These are phyloP conservation scores for Fusarium sacchari DNA, from an alignment of 2,329 filamentous ascomycete genomes.

Conservation along the genomic window DNA sequence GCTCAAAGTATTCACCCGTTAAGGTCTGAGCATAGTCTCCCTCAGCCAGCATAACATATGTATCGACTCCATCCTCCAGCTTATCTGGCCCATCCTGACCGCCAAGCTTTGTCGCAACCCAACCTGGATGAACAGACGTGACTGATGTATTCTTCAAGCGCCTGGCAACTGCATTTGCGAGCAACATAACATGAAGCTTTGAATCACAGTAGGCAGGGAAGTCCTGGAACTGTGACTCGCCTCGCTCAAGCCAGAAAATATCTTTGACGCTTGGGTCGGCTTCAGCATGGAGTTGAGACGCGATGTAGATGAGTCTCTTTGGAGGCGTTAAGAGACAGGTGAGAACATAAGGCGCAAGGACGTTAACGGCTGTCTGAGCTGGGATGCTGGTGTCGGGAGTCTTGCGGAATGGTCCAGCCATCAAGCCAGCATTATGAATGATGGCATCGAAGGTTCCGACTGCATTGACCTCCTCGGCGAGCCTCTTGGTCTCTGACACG, in stretches of 20 bases:
- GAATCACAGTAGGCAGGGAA: constrained; percentile 32
- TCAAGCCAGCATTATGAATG: constrained; percentile 32
- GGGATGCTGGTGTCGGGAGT: constrained; percentile 28
- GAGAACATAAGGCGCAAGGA: constrained; percentile 37
- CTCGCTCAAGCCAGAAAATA: constrained; percentile 32
- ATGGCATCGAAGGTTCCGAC: constrained; percentile 35
- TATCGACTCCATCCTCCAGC: constrained; percentile 32
- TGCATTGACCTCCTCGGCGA: constrained; percentile 33
- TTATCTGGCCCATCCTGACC: constrained; percentile 19
- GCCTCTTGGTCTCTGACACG: constrained; percentile 21
- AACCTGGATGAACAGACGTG: constrained; percentile 32
- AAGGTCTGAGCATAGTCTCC: constrained; percentile 32
- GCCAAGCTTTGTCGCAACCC: constrained; percentile 35
- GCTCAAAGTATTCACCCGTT: constrained; percentile 33
- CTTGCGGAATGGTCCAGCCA: constrained; percentile 30
- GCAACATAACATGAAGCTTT: constrained; percentile 34
- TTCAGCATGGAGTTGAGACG: constrained; percentile 25
- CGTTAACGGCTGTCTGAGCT: constrained; percentile 30
- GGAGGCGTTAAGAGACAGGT: constrained; percentile 28
- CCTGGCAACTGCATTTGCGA: constrained; percentile 32
- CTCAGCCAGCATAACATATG: constrained; percentile 32
- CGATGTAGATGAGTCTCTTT: constrained; percentile 27
- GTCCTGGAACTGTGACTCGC: constrained; percentile 23
- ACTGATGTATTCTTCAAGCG: constrained; percentile 26
- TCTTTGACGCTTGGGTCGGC: constrained; percentile 19